Base-by-base conservation (phyloP, 768 basidiomycete species). In the Lentinula lateritia region DNA sequence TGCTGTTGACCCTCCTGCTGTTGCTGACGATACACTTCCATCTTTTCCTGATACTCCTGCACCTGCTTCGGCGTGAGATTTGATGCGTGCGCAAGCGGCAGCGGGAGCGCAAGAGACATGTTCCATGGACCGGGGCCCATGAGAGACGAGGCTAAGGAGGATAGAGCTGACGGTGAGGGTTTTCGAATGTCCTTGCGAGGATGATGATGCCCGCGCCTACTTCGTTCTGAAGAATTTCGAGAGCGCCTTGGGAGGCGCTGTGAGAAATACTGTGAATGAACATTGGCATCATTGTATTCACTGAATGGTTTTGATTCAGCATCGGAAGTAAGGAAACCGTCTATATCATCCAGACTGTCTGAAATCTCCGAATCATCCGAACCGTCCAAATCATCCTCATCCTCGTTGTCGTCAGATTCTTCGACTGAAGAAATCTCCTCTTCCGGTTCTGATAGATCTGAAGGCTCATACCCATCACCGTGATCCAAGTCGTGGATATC, bases 81-180 rank as follows among this genome's bases (percentile, higher is more conserved):
- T 41, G 59, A 70, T 20, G 70, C 70, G 66, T 88, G 91, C 1
- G 85, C 81, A 15, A 73, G 73, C 0, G 95, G 95, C 1, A 98
- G 77, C 48, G 80, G 79, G 48, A 98, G 69, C 35, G 83, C 77
- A 58, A 84, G 81, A 61, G 86, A 84, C 62, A 98, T 82, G 8
- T 80, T 79, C 95, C 95, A 98, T 12, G 96, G 95, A 0, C 96
- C 95, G 2, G 85, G 84, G 34, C 89, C 89, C 86, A 87, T 87
- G 63, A 83, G 74, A 48, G 69, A 78, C 20, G 88, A 84, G 34
- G 81, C 83, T 53, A 81, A 70, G 57, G 88, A 85, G 0, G 82
- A 83, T 34, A 81, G 67, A 65, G 86, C 81, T 50, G 20, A 15
- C n/a, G 32, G 50, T 5, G 28, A 6, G 15, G 12, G 50, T 6